Conservation (phyloP, 805 yeast species). For the Saturnispora sekii region DNA sequence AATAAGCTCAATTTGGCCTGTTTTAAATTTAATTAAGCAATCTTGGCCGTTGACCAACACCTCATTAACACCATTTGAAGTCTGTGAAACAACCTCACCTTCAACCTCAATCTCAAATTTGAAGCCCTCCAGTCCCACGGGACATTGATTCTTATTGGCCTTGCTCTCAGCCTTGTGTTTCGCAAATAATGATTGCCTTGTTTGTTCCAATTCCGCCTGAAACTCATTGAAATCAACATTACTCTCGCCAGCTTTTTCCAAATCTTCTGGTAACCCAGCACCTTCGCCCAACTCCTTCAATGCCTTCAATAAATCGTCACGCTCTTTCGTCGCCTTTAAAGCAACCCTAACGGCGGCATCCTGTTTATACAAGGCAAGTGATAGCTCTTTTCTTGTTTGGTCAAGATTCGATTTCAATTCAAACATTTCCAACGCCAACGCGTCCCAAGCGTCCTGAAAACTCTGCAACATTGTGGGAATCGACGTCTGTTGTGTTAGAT, state of each 20-base stretch:
- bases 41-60: background rate
- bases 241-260: slow-evolving; percentile 7
- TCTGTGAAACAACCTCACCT: background rate
- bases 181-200: slow-evolving; percentile 6
- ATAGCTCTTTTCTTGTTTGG: slow-evolving; percentile 58
- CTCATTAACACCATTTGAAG: background rate
- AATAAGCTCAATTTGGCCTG: slow-evolving; percentile 9
- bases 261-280: slow-evolving; percentile 9
- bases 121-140: background rate
- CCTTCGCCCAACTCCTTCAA: slow-evolving; percentile 41
- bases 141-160: background rate
- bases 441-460: slow-evolving; percentile 86
- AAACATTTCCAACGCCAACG: slow-evolving; percentile 72
- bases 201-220: background rate
- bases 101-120: background rate
- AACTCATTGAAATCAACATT: slow-evolving; percentile 1
- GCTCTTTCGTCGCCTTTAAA: slow-evolving; percentile 59
- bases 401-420: slow-evolving; percentile 63
- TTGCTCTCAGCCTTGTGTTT: slow-evolving; percentile 8
- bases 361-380: slow-evolving; percentile 69
- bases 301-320: slow-evolving; percentile 65
- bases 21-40: slow-evolving; percentile 1
- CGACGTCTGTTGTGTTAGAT: slow-evolving; percentile 35
- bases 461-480: slow-evolving; percentile 70
- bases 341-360: slow-evolving; percentile 91